phyloP scores from a whole-genome alignment of 768 basidiomycete genomes.

The Agaricus bisporus region DNA sequence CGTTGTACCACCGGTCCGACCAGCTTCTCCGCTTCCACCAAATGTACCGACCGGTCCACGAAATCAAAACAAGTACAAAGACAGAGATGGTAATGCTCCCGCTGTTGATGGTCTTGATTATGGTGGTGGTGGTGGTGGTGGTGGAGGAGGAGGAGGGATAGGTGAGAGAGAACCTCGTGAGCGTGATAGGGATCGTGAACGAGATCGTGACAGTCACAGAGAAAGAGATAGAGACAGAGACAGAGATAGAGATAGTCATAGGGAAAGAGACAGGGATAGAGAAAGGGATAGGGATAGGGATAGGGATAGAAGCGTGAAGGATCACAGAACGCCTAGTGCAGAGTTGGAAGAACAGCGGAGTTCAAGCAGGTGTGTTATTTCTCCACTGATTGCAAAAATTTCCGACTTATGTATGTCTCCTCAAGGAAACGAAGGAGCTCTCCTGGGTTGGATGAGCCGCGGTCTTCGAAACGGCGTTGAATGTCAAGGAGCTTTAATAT shows the following conservation, averaged over 20 bases:
- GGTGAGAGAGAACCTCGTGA: background rate
- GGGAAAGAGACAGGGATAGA: constrained; percentile 3
- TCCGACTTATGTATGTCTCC: background rate
- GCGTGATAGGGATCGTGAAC: constrained; percentile 5
- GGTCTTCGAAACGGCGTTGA: constrained; percentile 70
- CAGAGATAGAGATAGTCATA: background rate
- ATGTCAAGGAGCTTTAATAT: background rate
- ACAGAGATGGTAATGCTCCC: constrained; percentile 78
- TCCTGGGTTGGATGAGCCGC: constrained; percentile 60
- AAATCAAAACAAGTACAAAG: constrained; percentile 88
- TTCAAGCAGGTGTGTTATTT: constrained; percentile 44
- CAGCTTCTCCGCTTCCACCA: constrained; percentile 81
- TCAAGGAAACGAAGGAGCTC: constrained; percentile 69
- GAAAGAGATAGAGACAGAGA: background rate
- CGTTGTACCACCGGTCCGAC: constrained; percentile 57
- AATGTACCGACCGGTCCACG: constrained; percentile 85
- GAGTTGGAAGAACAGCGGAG: constrained; percentile 60
- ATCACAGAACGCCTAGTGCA: constrained; percentile 51
- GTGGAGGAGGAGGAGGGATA: constrained; percentile 37
- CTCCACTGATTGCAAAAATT: background rate
- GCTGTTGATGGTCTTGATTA: constrained; percentile 89
- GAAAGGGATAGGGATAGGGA: background rate
- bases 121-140: constrained; percentile 41
- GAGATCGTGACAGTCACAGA: constrained; percentile 23
- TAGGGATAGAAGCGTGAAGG: constrained; percentile 1